Percentiles rank a stretch among this genome's conserved stretches.
Evolutionary conservation across 352 stramenopile genomes (phyloP).

Genomic region (Phytopythium chamaehyphon): DNA sequence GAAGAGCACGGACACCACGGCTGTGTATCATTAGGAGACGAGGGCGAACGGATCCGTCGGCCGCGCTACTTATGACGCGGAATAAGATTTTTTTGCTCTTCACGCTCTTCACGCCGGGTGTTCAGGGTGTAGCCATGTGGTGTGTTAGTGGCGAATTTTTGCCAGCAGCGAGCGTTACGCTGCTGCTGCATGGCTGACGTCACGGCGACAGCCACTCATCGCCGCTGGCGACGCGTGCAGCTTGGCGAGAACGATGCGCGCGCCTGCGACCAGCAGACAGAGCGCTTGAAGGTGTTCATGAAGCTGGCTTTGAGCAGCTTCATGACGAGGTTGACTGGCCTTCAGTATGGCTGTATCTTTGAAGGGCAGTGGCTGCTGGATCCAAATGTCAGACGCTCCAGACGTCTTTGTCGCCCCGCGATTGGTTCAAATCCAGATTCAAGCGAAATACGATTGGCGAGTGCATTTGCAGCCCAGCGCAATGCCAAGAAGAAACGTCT

Average conservation of each 20-base stretch:
- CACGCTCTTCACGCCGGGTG: too few relatives aligned
- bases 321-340: too few relatives aligned
- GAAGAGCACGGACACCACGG: background rate
- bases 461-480: too few relatives aligned
- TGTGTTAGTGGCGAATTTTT: constrained; percentile 1
- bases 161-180: constrained; percentile 6
- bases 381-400: too few relatives aligned
- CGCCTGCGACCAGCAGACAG: background rate
- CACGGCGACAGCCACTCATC: background rate
- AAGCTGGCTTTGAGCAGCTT: too few relatives aligned
- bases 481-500: too few relatives aligned
- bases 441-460: too few relatives aligned
- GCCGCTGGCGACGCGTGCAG: background rate
- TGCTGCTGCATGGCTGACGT: background rate
- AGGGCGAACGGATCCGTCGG: background rate
- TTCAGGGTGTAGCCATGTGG: too few relatives aligned
- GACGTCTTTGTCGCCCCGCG: too few relatives aligned
- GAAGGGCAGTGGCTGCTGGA: background rate
- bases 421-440: too few relatives aligned
- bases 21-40: constrained; percentile 8
- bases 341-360: constrained; percentile 2
- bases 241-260: background rate
- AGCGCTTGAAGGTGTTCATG: background rate
- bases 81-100: too few relatives aligned
- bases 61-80: too few relatives aligned